Conservation (phyloP, 148 eudicot species). For the Cornus suecica region DNA sequence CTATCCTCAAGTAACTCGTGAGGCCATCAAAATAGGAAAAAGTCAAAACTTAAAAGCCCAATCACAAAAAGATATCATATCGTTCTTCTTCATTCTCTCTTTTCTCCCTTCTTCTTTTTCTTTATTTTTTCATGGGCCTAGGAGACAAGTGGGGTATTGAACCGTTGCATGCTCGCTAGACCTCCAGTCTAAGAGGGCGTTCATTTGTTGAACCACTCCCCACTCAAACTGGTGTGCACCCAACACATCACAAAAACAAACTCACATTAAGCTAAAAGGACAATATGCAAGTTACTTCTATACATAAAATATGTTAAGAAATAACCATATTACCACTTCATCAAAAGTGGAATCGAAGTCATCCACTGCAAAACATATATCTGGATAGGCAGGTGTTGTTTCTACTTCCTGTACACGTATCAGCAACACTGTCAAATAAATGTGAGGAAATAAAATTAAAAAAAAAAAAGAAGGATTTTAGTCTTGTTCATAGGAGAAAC, state of each 20-base stretch:
- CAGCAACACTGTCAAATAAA: slow-evolving; percentile 4
- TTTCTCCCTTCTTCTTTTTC: no score
- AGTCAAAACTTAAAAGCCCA: no score
- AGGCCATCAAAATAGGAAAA: no score
- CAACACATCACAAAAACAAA: neutral
- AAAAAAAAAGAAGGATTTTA: neutral
- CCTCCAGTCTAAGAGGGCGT: no score
- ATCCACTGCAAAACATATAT: slow-evolving; percentile 97
- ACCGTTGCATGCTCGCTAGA: no score
- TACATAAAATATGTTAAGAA: neutral
- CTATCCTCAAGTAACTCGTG: no score
- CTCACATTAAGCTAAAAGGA: slow-evolving; percentile 14
- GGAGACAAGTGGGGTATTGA: no score
- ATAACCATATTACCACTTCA: slow-evolving; percentile 67
- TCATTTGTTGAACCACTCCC: no score
- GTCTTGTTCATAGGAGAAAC: slow-evolving; percentile 2
- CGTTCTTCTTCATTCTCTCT: no score
- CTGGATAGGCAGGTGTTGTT: slow-evolving; percentile 95
- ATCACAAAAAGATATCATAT: no score
- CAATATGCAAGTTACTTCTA: neutral
- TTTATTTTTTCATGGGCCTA: no score
- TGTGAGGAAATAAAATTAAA: neutral
- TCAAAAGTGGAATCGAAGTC: slow-evolving; percentile 99
- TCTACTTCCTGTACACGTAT: slow-evolving; percentile 73
- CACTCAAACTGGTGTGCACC: no score